These are phyloP conservation scores for Ophiocordyceps unilateralis DNA, from an alignment of 2,329 filamentous ascomycete genomes.

Conservation along the genomic window DNA sequence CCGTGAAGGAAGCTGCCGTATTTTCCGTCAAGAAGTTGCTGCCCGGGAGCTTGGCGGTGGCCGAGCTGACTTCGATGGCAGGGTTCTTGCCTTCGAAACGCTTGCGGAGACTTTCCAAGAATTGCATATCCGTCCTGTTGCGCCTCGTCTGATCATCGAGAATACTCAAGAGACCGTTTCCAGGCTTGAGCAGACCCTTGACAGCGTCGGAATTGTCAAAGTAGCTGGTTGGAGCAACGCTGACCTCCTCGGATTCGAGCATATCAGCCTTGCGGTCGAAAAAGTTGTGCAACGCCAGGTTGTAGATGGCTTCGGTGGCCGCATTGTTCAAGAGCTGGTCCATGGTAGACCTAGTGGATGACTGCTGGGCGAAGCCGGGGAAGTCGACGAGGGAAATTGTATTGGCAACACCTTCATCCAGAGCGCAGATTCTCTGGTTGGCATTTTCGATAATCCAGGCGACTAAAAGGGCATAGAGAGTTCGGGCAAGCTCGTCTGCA, in stretches of 20 bases:
- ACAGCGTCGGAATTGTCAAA: slow-evolving; percentile 96
- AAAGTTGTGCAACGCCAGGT: slow-evolving; percentile 85
- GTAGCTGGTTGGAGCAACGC: slow-evolving; percentile 80
- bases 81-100: slow-evolving; percentile 91
- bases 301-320: slow-evolving; percentile 81
- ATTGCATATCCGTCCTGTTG: slow-evolving; percentile 72
- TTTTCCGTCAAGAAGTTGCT: slow-evolving; percentile 84
- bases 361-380: slow-evolving; percentile 77
- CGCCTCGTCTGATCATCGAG: slow-evolving; percentile 89
- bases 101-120: slow-evolving; percentile 79
- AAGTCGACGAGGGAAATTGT: slow-evolving; percentile 94
- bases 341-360: slow-evolving; percentile 66
- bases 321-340: slow-evolving; percentile 93
- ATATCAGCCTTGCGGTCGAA: slow-evolving; percentile 89
- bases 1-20: slow-evolving; percentile 62
- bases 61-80: slow-evolving; percentile 62
- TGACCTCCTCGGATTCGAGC: slow-evolving; percentile 85
- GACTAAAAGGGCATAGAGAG: slow-evolving; percentile 83
- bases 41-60: slow-evolving; percentile 62
- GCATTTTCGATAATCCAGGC: slow-evolving; percentile 87
- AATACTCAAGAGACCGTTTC: slow-evolving; percentile 85
- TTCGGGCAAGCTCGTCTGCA: slow-evolving; percentile 84
- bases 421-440: slow-evolving; percentile 75
- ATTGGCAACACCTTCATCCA: slow-evolving; percentile 78
- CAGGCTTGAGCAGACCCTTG: slow-evolving; percentile 75